phyloP scores from a whole-genome alignment of 805 yeast species.

The Teunomyces pallodes region DNA sequence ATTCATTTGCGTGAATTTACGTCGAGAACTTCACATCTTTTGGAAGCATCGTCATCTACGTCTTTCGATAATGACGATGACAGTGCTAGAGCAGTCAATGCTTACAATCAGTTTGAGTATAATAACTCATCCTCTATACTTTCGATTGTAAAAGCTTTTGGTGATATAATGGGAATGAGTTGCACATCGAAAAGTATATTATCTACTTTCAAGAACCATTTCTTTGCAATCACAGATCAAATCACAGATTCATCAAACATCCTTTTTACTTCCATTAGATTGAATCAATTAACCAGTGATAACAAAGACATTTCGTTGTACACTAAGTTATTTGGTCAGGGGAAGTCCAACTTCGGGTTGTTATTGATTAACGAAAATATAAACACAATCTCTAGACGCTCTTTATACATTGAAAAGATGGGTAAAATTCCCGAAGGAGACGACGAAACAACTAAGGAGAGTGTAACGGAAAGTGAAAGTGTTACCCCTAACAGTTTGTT shows the following conservation, averaged over 20 bases:
- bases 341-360: constrained; percentile 32
- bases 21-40: constrained; percentile 65
- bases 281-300: constrained; percentile 16
- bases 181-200: constrained; percentile 29
- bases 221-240: constrained; percentile 32
- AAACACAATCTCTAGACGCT: neutral
- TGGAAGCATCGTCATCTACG: constrained; percentile 52
- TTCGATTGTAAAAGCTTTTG: constrained; percentile 32
- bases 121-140: constrained; percentile 32
- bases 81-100: constrained; percentile 5
- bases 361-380: constrained; percentile 21
- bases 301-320: constrained; percentile 21
- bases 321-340: constrained; percentile 24
- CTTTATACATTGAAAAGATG: neutral
- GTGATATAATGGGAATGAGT: constrained; percentile 28
- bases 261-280: constrained; percentile 22
- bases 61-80: constrained; percentile 20
- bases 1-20: constrained; percentile 58
- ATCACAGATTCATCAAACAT: constrained; percentile 24
- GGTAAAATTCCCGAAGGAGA: neutral
- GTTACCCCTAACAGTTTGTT: constrained; percentile 9
- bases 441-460: neutral
- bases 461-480: constrained; percentile 6
- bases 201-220: constrained; percentile 28
- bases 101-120: constrained; percentile 21